phyloP scores from a whole-genome alignment of 78 protist genomes.

The Dictyostelium citrinum region DNA sequence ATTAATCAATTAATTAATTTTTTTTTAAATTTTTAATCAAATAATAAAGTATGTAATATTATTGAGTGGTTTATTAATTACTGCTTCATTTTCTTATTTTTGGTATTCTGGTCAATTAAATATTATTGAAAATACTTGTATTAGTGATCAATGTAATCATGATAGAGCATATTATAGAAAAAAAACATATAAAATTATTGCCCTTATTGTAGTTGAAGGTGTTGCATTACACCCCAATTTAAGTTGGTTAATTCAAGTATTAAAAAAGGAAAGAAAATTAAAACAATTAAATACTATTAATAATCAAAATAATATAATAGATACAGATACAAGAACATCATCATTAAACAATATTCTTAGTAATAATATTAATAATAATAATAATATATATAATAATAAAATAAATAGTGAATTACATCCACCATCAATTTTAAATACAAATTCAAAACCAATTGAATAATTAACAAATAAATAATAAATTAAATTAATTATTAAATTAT shows the following conservation, averaged over 20 bases:
- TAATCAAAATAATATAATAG: not conserved
- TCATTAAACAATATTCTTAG: not conserved
- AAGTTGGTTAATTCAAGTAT: not conserved
- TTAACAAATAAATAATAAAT: too few relatives aligned
- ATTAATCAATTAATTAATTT: too few relatives aligned
- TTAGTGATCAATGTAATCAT: not conserved
- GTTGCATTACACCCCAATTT: not conserved
- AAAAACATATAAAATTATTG: not conserved
- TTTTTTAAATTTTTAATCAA: too few relatives aligned
- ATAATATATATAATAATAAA: not conserved
- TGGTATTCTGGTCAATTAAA: slow-evolving; percentile 1
- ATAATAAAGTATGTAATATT: not conserved
- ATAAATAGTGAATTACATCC: not conserved
- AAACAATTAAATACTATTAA: not conserved
- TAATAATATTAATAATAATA: not conserved
- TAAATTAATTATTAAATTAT: not conserved
- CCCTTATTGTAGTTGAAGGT: not conserved
- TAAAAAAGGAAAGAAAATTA: not conserved
- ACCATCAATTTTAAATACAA: not conserved
- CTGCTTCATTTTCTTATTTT: slow-evolving; percentile 2
- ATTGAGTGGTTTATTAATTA: not conserved
- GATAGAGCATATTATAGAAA: not conserved
- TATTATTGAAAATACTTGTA: not conserved
- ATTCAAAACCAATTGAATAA: not conserved
- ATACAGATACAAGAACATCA: not conserved